These are phyloP conservation scores for Dimocarpus longan DNA, from an alignment of 345 rosid genomes.

Conservation along the genomic window DNA sequence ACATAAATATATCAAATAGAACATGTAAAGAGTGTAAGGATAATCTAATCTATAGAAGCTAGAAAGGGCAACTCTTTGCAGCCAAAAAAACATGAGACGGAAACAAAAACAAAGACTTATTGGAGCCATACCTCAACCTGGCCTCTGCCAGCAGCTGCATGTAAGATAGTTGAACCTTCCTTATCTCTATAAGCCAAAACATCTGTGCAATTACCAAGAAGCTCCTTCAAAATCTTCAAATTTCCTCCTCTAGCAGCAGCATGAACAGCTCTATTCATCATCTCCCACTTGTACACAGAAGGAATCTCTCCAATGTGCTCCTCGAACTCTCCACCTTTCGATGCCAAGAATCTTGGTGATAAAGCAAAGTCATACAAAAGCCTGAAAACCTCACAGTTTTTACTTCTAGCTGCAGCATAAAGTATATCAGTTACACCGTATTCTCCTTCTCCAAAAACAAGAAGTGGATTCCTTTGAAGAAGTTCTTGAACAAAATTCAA, in stretches of 20 bases:
- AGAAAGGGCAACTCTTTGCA: neutral
- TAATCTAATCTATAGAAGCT: neutral
- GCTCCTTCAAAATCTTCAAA: constrained; percentile 56
- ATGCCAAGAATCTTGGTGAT: constrained; percentile 61
- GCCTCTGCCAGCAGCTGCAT: constrained; percentile 92
- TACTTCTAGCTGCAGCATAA: constrained; percentile 88
- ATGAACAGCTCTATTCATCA: constrained; percentile 83
- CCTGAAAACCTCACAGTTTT: constrained; percentile 60
- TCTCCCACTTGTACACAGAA: constrained; percentile 64
- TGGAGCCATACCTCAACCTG: constrained; percentile 59
- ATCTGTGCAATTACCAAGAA: constrained; percentile 48
- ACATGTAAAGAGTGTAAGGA: neutral
- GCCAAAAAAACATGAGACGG: neutral
- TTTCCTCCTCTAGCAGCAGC: constrained; percentile 95
- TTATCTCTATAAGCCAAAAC: constrained; percentile 68
- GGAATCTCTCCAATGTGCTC: constrained; percentile 65
- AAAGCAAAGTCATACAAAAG: constrained; percentile 67
- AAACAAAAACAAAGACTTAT: neutral
- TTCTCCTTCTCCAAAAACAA: constrained; percentile 95
- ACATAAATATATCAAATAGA: neutral
- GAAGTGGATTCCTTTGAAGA: constrained; percentile 67
- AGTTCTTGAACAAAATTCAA: constrained; percentile 60
- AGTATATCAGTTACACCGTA: constrained; percentile 88
- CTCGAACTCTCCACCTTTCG: constrained; percentile 49
- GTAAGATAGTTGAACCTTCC: constrained; percentile 79